Evolutionary conservation across 2,329 filamentous ascomycete genomes (phyloP).

Genomic region (Cucurbitaria berberidis): DNA sequence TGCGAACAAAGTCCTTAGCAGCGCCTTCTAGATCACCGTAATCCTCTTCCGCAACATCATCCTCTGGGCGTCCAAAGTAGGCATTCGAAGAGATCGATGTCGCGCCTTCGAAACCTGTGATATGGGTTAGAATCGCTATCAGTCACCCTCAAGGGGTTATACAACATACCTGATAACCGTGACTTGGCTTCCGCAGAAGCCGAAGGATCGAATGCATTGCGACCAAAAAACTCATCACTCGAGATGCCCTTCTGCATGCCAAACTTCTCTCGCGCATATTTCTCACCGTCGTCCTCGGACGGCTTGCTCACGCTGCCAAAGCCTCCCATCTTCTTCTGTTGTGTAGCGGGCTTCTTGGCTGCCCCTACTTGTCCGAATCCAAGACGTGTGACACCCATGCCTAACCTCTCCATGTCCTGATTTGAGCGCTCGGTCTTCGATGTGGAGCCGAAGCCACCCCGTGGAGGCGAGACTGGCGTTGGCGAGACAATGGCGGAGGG

Average conservation of each 20-base stretch:
- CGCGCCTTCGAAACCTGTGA: conserved; percentile 82
- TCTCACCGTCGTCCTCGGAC: conserved; percentile 73
- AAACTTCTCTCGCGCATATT: conserved; percentile 86
- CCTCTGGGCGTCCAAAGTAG: conserved; percentile 94
- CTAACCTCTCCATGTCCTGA: conserved; percentile 84
- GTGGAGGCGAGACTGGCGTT: conserved; percentile 73
- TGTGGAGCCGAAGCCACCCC: conserved; percentile 68
- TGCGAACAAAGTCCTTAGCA: conserved; percentile 93
- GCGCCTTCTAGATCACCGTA: conserved; percentile 93
- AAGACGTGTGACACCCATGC: conserved; percentile 84
- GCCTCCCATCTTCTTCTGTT: conserved; percentile 81
- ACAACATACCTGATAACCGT: conserved; percentile 67
- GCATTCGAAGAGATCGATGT: conserved; percentile 93
- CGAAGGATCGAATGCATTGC: conserved; percentile 80
- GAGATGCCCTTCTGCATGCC: conserved; percentile 94
- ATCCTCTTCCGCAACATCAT: conserved; percentile 71
- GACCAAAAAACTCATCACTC: conserved; percentile 97
- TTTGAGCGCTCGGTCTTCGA: conserved; percentile 61
- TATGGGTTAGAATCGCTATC: conserved; percentile 8
- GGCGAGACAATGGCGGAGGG: conserved; percentile 72
- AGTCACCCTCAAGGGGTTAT: background rate
- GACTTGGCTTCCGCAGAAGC: conserved; percentile 85
- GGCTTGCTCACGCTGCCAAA: conserved; percentile 87
- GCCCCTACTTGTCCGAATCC: conserved; percentile 87
- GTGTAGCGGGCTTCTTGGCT: conserved; percentile 58